Evolutionary conservation across 2,329 filamentous ascomycete genomes (phyloP).

Genomic region (Pyrenophora seminiperda): DNA sequence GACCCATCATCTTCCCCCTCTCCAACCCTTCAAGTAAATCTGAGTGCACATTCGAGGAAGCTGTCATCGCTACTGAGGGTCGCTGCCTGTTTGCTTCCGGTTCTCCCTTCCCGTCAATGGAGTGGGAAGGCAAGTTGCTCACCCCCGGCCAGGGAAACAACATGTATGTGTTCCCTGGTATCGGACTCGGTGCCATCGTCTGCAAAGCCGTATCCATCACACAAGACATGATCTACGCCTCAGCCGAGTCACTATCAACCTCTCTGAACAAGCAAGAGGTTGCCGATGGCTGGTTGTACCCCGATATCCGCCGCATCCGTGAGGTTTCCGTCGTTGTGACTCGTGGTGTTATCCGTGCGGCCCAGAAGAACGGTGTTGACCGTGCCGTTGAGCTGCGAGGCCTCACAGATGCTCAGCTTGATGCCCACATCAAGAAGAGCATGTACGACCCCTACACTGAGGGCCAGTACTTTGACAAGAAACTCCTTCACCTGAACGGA

Average conservation of each 20-base stretch:
- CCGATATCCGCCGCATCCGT: slow-evolving; percentile 85
- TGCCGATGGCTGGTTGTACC: slow-evolving; percentile 85
- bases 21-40: slow-evolving; percentile 97
- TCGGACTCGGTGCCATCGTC: slow-evolving; percentile 90
- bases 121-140: slow-evolving; percentile 52
- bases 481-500: slow-evolving; percentile 43
- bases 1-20: slow-evolving; percentile 81
- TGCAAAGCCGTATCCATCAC: slow-evolving; percentile 86
- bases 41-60: slow-evolving; percentile 96
- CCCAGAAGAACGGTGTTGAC: slow-evolving; percentile 73
- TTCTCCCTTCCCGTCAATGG: slow-evolving; percentile 80
- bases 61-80: slow-evolving; percentile 87
- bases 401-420: slow-evolving; percentile 70
- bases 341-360: slow-evolving; percentile 90
- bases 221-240: slow-evolving; percentile 96
- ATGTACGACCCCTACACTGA: slow-evolving; percentile 60
- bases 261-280: slow-evolving; percentile 82
- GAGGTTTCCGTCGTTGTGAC: slow-evolving; percentile 87
- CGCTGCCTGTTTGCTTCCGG: slow-evolving; percentile 93
- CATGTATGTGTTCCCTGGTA: slow-evolving; percentile 95
- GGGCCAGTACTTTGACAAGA: slow-evolving; percentile 48
- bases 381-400: slow-evolving; percentile 64
- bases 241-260: slow-evolving; percentile 78
- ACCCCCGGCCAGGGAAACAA: slow-evolving; percentile 71
- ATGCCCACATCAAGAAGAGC: slow-evolving; percentile 64